Conservation (phyloP, 2,329 filamentous ascomycete genomes). For the Trichophyton schoenleinii region DNA sequence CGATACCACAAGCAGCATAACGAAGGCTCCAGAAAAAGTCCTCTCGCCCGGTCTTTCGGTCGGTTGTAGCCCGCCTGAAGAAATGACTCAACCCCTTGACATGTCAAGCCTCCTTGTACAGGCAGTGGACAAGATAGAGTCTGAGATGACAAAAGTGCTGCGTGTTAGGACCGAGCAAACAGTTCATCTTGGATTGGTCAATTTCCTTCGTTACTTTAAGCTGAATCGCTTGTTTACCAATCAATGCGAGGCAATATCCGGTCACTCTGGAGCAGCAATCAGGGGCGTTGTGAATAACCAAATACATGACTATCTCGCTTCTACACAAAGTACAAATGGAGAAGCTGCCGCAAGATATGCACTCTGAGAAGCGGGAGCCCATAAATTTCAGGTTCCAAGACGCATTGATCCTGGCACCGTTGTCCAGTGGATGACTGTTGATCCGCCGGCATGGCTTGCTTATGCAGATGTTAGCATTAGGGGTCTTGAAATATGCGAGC, state of each 20-base stretch:
- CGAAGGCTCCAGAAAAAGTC: background rate
- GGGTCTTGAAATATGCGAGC: too few species aligned
- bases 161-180: conserved; percentile 66
- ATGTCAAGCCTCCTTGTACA: conserved; percentile 66
- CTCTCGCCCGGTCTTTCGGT: too few species aligned
- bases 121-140: conserved; percentile 65
- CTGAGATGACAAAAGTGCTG: conserved; percentile 56
- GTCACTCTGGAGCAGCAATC: conserved; percentile 59
- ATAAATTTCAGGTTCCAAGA: conserved; percentile 59
- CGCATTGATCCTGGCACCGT: conserved; percentile 49
- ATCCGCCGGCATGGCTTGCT: conserved; percentile 55
- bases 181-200: conserved; percentile 51
- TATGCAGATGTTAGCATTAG: conserved; percentile 21
- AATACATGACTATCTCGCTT: conserved; percentile 59
- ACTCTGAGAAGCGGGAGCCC: conserved; percentile 67
- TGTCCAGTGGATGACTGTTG: conserved; percentile 56
- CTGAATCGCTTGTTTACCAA: conserved; percentile 73
- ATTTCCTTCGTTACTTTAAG: conserved; percentile 70
- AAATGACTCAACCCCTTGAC: conserved; percentile 55
- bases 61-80: too few species aligned
- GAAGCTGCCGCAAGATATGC: conserved; percentile 61
- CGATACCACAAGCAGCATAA: conserved; percentile 64
- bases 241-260: conserved; percentile 74
- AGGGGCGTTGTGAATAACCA: conserved; percentile 72
- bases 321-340: conserved; percentile 63